Percentiles rank a stretch among this genome's conserved stretches.
Conservation (phyloP, 306 rosid genomes). For the Glycine latifolia region DNA sequence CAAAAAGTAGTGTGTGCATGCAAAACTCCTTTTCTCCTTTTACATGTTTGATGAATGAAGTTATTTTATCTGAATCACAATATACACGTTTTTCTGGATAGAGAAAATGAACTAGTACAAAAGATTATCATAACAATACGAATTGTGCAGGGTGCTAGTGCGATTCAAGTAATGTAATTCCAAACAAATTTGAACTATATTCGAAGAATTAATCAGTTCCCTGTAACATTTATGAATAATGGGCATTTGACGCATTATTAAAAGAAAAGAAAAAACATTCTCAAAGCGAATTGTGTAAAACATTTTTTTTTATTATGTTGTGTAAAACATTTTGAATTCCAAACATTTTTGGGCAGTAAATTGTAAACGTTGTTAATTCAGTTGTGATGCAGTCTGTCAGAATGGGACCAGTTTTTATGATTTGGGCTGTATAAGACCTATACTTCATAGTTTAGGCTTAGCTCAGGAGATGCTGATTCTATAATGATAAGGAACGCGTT, state of each 20-base stretch:
- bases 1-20: constrained; percentile 25
- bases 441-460: background rate
- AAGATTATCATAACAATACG: background rate
- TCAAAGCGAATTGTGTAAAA: background rate
- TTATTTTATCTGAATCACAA: background rate
- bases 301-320: too few relatives aligned
- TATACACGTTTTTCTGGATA: background rate
- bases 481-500: too few relatives aligned
- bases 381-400: background rate
- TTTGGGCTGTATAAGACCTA: background rate
- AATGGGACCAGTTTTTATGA: background rate
- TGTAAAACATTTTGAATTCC: background rate
- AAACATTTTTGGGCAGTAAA: background rate
- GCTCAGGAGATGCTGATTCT: background rate
- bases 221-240: background rate
- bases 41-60: too few relatives aligned
- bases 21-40: background rate
- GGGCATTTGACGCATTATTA: too few relatives aligned
- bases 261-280: background rate
- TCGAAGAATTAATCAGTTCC: background rate
- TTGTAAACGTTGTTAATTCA: too few relatives aligned
- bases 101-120: background rate
- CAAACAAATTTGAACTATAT: background rate
- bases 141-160: background rate
- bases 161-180: background rate